phyloP scores from a whole-genome alignment of 2,329 filamentous ascomycete species.

The Penicillium sclerotiorum region DNA sequence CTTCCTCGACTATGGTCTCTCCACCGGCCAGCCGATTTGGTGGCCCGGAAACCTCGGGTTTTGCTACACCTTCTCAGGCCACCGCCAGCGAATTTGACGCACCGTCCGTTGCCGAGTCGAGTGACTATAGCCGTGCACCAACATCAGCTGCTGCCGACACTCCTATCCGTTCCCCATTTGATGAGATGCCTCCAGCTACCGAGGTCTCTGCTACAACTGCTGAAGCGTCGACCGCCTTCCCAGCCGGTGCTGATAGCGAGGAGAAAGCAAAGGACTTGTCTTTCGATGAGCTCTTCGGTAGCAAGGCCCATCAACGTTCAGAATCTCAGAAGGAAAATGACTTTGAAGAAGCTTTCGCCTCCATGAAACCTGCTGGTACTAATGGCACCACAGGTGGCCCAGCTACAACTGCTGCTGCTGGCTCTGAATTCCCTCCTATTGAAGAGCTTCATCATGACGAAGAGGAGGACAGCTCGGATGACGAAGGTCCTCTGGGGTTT shows the following conservation, averaged over 20 bases:
- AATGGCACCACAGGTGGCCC: conserved; percentile 26
- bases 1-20: conserved; percentile 76
- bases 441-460: conserved; percentile 81
- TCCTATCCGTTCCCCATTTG: conserved; percentile 36
- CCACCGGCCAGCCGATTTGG: conserved; percentile 69
- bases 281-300: conserved; percentile 51
- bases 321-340: conserved; percentile 50
- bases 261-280: conserved; percentile 38
- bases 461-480: conserved; percentile 77
- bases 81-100: conserved; percentile 39
- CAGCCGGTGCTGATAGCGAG: conserved; percentile 25
- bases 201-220: conserved; percentile 19
- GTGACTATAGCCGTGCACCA: conserved; percentile 23
- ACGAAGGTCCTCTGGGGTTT: conserved; percentile 69
- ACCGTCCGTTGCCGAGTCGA: conserved; percentile 25
- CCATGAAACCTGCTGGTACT: conserved; percentile 52
- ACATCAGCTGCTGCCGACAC: conserved; percentile 19
- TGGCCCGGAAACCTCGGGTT: conserved; percentile 49
- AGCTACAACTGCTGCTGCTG: conserved; percentile 25
- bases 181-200: conserved; percentile 29
- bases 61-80: conserved; percentile 48
- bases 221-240: conserved; percentile 50
- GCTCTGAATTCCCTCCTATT: conserved; percentile 87
- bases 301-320: conserved; percentile 46
- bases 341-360: conserved; percentile 51